Base-by-base conservation (phyloP, 2,329 filamentous ascomycete species). In the Apiospora koreana region DNA sequence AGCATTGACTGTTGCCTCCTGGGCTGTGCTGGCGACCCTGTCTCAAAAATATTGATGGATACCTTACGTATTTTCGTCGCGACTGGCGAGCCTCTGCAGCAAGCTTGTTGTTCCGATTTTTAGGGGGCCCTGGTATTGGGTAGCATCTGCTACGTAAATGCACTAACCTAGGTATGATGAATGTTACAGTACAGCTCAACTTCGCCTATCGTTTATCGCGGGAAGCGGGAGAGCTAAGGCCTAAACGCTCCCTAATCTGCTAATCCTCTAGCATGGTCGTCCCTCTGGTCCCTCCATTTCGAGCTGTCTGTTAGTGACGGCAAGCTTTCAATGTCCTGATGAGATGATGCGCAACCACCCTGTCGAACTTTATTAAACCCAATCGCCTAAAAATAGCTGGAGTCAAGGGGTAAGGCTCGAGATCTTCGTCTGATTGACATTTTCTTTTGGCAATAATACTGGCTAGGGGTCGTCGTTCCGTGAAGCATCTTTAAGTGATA, bases 161-260 rank as follows among this genome's bases (percentile, higher is more conserved):
- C 48, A 25, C 48, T n/a, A n/a, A n/a, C n/a, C n/a, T n/a, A n/a
- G n/a, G n/a, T 54, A 54, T 31, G 48, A 54, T 31, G 48, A 54
- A 31, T 54, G 48, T 14, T n/a, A n/a, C n/a, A n/a, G n/a, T 54
- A 31, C 41, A 65, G 62, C n/a, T 65, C n/a, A 65, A 43, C 58
- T 38, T 65, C 25, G 38, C 62, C 43, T 65, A 43, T 41, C 35
- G 35, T 43, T 65, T 43, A 65, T 43, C 62, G 50, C 50, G 50
- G 50, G 50, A n/a, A 35, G 28, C 50, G 50, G 50, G 50, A 58
- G 50, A 58, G 50, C 50, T 58, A 58, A 35, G 21, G 28, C 48
- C 25, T 31, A 31, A 54, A 14, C 9, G 25, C 10, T 9, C 46
- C 46, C 25, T 54, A 31, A 54, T 1, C 12, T 28, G 9, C 10